phyloP scores from a whole-genome alignment of 441 rosid genomes.

The Theobroma grandiflorum region DNA sequence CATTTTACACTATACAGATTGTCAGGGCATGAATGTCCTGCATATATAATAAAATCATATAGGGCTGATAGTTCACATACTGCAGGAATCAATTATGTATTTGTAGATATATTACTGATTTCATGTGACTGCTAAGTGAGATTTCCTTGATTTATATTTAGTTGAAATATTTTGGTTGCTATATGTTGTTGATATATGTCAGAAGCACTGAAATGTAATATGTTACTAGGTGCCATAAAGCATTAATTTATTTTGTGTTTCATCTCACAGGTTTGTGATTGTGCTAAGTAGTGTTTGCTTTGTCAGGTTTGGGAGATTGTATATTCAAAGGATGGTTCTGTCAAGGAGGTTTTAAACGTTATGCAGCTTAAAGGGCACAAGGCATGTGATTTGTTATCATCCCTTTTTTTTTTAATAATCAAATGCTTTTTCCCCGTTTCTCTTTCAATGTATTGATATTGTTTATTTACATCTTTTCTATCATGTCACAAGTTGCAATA shows the following conservation, averaged over 20 bases:
- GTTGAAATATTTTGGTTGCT: not conserved
- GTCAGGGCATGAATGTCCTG: not conserved
- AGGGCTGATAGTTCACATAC: not conserved
- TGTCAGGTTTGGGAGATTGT: constrained; percentile 91
- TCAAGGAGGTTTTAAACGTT: constrained; percentile 82
- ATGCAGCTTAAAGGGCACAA: constrained; percentile 99
- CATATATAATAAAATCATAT: not conserved
- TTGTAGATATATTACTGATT: too few relatives aligned
- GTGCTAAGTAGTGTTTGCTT: not conserved
- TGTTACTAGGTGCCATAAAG: not conserved
- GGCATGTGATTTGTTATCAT: constrained; percentile 42
- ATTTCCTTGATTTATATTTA: not conserved
- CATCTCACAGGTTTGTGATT: constrained; percentile 1
- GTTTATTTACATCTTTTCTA: not conserved
- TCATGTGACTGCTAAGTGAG: not conserved
- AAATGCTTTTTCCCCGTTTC: not conserved
- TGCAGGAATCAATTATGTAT: too few relatives aligned
- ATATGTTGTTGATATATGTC: not conserved
- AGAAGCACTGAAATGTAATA: not conserved
- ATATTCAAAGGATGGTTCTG: constrained; percentile 93
- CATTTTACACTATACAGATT: not conserved
- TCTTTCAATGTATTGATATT: not conserved
- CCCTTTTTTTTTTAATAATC: not conserved
- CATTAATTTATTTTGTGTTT: not conserved
- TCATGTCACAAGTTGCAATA: not conserved